Base-by-base conservation (phyloP, 2,329 filamentous ascomycete species). In the Colletotrichum sp. region DNA sequence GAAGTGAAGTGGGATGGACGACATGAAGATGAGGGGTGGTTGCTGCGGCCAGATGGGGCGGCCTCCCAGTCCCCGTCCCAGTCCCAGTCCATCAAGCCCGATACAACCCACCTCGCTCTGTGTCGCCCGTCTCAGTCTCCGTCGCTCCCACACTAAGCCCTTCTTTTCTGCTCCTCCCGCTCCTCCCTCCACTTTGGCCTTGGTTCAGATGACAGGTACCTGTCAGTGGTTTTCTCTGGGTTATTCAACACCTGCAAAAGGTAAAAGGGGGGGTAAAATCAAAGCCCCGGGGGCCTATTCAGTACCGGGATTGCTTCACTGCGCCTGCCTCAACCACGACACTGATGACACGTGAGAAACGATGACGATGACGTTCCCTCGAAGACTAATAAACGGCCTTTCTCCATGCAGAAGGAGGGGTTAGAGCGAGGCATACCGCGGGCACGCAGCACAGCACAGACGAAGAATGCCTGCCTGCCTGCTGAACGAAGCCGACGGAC, bases 1-100 rank as follows among this genome's bases (percentile, higher is more conserved):
- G 48, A 71, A 52, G 62, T 62, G 59, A 71, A 71, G 72, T 75
- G 73, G 69, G 70, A 75, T 75, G 64, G 70, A 76, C 60, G 68
- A 71, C 68, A 71, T 72, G 63, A 75, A 72, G 59, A 67, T 28
- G 52, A 64, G 63, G 66, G 60, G 70, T 44, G 57, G 72, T 39
- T 72, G 63, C 69, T 76, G 76, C 76, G 57, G 60, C 68, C 69
- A 60, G 55, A 77, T 75, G 68, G 76, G 65, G 74, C 70, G 68
- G 55, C 65, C 74, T 76, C 69, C 62, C 73, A 77, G 74, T 73
- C 66, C 76, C 32, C 67, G 75, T 57, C 48, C 57, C 73, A 77
- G 74, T 73, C 69, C 76, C 32, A 70, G 75, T 57, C 48, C 57
- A 75, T 74, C 39, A 72, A 72, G 69, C 60, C 74, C 60, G 69